Conservation (phyloP, 1,284 basidiomycete genomes). For the Phlebopus sp. region DNA sequence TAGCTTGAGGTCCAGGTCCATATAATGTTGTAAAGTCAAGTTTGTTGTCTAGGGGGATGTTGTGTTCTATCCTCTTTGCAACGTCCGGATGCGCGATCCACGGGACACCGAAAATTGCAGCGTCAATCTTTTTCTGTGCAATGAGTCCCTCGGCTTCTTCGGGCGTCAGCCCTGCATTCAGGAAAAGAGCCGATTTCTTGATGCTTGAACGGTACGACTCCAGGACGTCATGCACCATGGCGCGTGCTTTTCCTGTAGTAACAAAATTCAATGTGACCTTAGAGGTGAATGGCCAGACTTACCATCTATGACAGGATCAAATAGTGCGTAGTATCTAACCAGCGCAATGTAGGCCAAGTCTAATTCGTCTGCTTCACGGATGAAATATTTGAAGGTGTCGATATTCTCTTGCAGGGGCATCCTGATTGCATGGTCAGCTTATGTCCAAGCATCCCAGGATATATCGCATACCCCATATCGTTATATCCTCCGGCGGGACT, state of each 20-base stretch:
- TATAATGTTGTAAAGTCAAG: slow-evolving; percentile 3
- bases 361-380: slow-evolving; percentile 19
- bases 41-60: slow-evolving; percentile 2
- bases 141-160: slow-evolving; percentile 22
- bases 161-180: slow-evolving; percentile 22
- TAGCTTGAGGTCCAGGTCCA: neutral
- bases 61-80: slow-evolving; percentile 21
- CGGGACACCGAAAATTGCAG: slow-evolving; percentile 24
- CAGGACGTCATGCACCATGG: slow-evolving; percentile 26
- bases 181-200: slow-evolving; percentile 17
- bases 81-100: slow-evolving; percentile 29
- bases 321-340: slow-evolving; percentile 14
- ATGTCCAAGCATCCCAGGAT: slow-evolving; percentile 27
- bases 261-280: neutral
- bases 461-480: slow-evolving; percentile 22
- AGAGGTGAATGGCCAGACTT: neutral
- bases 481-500: slow-evolving; percentile 40
- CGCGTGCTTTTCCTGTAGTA: slow-evolving; percentile 11
- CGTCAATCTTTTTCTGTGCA: slow-evolving; percentile 18
- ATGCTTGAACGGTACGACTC: slow-evolving; percentile 22
- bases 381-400: slow-evolving; percentile 25
- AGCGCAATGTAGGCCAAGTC: slow-evolving; percentile 21
- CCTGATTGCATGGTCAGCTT: slow-evolving; percentile 2
- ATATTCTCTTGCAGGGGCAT: slow-evolving; percentile 29
- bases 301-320: slow-evolving; percentile 21